Evolutionary conservation across 2,329 filamentous ascomycete genomes (phyloP).

Genomic region (Sordariomycetes sp.): DNA sequence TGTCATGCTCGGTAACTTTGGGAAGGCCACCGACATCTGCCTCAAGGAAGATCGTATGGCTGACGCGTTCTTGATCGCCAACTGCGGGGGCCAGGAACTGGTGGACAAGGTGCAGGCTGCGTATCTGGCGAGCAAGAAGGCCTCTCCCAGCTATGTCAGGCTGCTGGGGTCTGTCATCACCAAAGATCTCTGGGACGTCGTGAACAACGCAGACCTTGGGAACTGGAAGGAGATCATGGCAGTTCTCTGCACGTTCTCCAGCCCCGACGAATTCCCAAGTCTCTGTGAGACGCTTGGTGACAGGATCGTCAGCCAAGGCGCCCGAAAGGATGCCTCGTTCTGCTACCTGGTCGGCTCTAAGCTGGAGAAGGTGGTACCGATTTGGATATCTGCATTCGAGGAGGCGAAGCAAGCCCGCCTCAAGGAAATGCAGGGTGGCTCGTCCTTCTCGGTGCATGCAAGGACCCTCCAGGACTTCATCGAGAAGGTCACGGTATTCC

Average conservation of each 20-base stretch:
- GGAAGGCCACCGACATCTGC: constrained; percentile 80
- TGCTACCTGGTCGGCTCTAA: constrained; percentile 95
- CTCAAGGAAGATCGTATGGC: constrained; percentile 82
- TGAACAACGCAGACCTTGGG: constrained; percentile 85
- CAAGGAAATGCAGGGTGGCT: constrained; percentile 58
- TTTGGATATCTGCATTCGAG: constrained; percentile 85
- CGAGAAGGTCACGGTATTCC: constrained; percentile 96
- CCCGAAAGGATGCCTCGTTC: constrained; percentile 86
- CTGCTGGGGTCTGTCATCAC: constrained; percentile 83
- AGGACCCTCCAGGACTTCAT: constrained; percentile 85
- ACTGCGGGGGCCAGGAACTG: constrained; percentile 86
- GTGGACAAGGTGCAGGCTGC: constrained; percentile 89
- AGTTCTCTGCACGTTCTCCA: constrained; percentile 88
- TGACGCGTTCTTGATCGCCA: constrained; percentile 95
- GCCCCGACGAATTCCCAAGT: constrained; percentile 83
- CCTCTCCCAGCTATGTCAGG: constrained; percentile 83
- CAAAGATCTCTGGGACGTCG: constrained; percentile 96
- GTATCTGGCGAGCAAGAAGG: constrained; percentile 75
- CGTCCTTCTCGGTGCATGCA: constrained; percentile 85
- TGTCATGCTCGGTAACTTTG: constrained; percentile 82
- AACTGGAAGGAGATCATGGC: constrained; percentile 98
- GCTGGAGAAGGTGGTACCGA: constrained; percentile 89
- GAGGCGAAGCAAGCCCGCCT: constrained; percentile 71
- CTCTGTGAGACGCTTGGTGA: constrained; percentile 93
- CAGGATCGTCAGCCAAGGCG: constrained; percentile 66